Evolutionary conservation across 2,329 filamentous ascomycete species (phyloP).

Genomic region (Colletotrichum sp.): DNA sequence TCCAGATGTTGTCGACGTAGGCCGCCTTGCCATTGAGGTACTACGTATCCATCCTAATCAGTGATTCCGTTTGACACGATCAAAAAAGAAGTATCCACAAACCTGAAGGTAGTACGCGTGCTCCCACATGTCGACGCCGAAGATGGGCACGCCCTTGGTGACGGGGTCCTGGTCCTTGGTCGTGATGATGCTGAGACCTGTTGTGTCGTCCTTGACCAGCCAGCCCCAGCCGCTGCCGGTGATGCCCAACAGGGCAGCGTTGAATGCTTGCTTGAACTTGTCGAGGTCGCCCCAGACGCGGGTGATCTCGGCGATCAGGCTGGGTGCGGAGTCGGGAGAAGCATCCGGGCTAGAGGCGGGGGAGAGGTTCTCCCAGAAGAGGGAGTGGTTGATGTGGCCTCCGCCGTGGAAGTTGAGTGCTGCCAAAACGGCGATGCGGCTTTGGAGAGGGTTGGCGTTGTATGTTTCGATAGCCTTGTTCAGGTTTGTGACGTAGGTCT

Average conservation of each 20-base stretch:
- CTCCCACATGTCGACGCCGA: slow-evolving; percentile 92
- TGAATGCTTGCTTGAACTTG: slow-evolving; percentile 70
- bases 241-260: slow-evolving; percentile 68
- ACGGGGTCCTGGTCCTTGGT: slow-evolving; percentile 89
- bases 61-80: not conserved
- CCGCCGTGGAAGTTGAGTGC: slow-evolving; percentile 88
- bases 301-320: slow-evolving; percentile 65
- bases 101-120: slow-evolving; percentile 90
- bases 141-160: slow-evolving; percentile 67
- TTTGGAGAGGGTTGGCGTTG: slow-evolving; percentile 40
- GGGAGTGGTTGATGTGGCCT: slow-evolving; percentile 90
- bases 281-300: slow-evolving; percentile 73
- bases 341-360: slow-evolving; percentile 65
- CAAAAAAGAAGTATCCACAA: slow-evolving; percentile 22
- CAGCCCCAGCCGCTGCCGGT: slow-evolving; percentile 91
- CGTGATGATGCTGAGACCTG: slow-evolving; percentile 72
- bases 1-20: slow-evolving; percentile 80
- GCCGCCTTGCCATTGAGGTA: slow-evolving; percentile 78
- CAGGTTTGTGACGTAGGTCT: slow-evolving; percentile 78
- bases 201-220: slow-evolving; percentile 71
- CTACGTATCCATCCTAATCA: slow-evolving; percentile 46
- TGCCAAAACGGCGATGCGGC: slow-evolving; percentile 70
- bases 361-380: slow-evolving; percentile 88
- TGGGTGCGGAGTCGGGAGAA: slow-evolving; percentile 58
- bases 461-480: slow-evolving; percentile 71